These are phyloP conservation scores for Neonectria magnoliae DNA, from an alignment of 2,329 filamentous ascomycete genomes.

Conservation along the genomic window DNA sequence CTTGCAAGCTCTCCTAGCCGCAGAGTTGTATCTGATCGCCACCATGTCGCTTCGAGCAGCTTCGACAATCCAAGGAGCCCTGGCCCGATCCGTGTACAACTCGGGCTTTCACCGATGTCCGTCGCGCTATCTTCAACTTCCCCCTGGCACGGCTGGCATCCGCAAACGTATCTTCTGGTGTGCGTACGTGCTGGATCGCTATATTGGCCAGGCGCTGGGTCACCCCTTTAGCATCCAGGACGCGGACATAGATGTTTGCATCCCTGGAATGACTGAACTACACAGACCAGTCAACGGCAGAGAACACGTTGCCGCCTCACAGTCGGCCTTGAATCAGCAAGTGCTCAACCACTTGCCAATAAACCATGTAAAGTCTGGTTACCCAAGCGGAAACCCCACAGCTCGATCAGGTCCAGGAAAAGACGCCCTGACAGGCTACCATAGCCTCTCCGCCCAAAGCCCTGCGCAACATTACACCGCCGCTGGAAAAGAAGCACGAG, in stretches of 20 bases:
- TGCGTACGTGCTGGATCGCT: constrained; percentile 50
- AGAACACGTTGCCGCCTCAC: constrained; percentile 4
- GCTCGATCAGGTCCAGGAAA: not conserved
- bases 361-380: not conserved
- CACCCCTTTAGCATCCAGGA: constrained; percentile 50
- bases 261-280: constrained; percentile 42
- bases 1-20: constrained; percentile 59
- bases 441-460: constrained; percentile 9
- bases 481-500: constrained; percentile 19
- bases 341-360: constrained; percentile 18
- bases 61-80: constrained; percentile 58
- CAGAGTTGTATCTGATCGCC: constrained; percentile 59
- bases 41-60: constrained; percentile 60
- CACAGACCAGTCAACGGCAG: constrained; percentile 28
- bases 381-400: not conserved
- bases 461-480: constrained; percentile 16
- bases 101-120: constrained; percentile 63
- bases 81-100: constrained; percentile 59
- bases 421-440: not conserved
- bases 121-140: constrained; percentile 58
- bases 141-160: constrained; percentile 44
- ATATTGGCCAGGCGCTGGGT: constrained; percentile 49
- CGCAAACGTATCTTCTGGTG: constrained; percentile 55
- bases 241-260: constrained; percentile 51
- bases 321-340: constrained; percentile 7